phyloP scores from a whole-genome alignment of 2,329 filamentous ascomycete species.

The Microdochium trichocladiopsis region DNA sequence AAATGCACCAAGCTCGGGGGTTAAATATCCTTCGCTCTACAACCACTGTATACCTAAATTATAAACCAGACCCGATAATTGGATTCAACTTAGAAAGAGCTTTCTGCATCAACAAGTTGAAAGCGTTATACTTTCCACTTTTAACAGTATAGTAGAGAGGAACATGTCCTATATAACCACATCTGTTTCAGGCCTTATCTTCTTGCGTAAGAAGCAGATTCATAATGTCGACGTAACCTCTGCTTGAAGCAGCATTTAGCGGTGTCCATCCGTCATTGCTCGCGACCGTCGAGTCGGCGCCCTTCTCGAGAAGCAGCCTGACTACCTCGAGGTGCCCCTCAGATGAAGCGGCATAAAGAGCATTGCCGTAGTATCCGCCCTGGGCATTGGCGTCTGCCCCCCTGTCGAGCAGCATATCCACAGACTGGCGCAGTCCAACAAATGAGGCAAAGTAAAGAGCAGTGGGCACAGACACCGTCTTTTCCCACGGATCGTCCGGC shows the following conservation, averaged over 20 bases:
- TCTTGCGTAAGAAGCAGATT: slow-evolving; percentile 4
- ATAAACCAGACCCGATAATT: background rate
- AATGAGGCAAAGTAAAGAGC: slow-evolving; percentile 10
- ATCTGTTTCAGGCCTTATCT: slow-evolving; percentile 1
- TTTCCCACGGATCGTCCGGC: background rate
- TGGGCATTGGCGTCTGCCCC: slow-evolving; percentile 7
- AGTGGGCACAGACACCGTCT: no score
- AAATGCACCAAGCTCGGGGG: background rate
- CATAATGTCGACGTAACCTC: background rate
- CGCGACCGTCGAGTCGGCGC: no score
- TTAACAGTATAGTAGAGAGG: no score
- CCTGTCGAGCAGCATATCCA: slow-evolving; percentile 8
- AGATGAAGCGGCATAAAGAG: slow-evolving; percentile 7
- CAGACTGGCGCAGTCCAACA: slow-evolving; percentile 7
- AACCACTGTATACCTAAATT: background rate
- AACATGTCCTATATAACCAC: slow-evolving; percentile 5
- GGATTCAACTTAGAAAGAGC: background rate
- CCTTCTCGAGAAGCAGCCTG: no score
- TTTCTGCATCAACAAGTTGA: background rate
- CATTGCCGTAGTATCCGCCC: slow-evolving; percentile 10
- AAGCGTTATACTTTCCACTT: no score
- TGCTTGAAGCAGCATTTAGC: no score
- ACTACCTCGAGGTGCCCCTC: no score
- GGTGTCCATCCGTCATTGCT: no score
- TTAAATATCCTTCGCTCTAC: background rate